These are phyloP conservation scores for Yarrowia sp. DNA, from an alignment of 805 yeast species.

Conservation along the genomic window DNA sequence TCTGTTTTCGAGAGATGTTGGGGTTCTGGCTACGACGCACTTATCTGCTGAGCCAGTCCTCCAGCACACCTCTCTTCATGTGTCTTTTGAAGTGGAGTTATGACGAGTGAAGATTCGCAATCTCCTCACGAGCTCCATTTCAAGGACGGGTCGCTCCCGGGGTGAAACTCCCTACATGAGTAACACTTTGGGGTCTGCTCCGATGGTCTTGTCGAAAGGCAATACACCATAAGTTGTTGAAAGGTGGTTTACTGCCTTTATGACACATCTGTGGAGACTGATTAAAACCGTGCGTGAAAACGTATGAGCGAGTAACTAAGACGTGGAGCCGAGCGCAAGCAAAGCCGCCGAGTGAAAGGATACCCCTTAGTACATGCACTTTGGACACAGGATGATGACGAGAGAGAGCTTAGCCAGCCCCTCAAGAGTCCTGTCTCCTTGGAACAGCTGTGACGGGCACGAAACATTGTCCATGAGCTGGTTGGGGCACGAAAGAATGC, in stretches of 20 bases:
- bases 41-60: neutral
- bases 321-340: slow-evolving; percentile 13
- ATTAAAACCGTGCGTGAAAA: neutral
- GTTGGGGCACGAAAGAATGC: neutral
- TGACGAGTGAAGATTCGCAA: slow-evolving; percentile 8
- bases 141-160: neutral
- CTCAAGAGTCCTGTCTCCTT: neutral
- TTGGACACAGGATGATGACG: neutral
- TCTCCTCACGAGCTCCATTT: slow-evolving; percentile 2
- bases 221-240: slow-evolving; percentile 11
- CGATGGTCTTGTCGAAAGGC: neutral
- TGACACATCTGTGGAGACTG: neutral
- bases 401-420: slow-evolving; percentile 1
- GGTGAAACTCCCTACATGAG: slow-evolving; percentile 1
- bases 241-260: neutral
- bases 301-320: slow-evolving; percentile 4
- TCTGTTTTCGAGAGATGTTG: slow-evolving; percentile 1
- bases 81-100: neutral
- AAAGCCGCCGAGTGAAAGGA: slow-evolving; percentile 1
- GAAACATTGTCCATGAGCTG: slow-evolving; percentile 8
- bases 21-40: neutral
- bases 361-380: slow-evolving; percentile 4
- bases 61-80: slow-evolving; percentile 8
- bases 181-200: slow-evolving; percentile 12
- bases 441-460: slow-evolving; percentile 3